Evolutionary conservation across 495 filamentous ascomycete genomes (phyloP), one percentile per base, ranked within the genome.

Genomic region (Penicillium riverlandense): DNA sequence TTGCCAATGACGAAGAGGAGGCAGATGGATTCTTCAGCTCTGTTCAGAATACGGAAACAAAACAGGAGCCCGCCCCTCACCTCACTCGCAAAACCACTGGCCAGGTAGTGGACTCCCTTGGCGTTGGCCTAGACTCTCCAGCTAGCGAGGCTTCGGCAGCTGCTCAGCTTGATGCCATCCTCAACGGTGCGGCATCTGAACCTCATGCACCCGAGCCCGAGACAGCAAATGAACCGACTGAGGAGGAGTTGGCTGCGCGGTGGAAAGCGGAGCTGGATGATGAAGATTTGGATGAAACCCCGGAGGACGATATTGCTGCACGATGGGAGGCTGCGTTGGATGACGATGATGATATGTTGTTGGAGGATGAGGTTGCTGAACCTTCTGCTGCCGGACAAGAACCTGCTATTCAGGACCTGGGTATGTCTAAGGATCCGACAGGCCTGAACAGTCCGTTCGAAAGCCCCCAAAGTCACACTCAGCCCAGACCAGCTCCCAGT

Each of bases 251-350:
- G 7, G 83, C 85, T 37, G 85, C 84, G 2, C 79, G 83, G 49
- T 96, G 92, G 92, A 72, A 88, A 52, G 86, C 82, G 35, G 85
- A 86, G 46, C 72, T 96, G 51, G 85, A 66, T 29, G 84, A 80
- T 33, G 22, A 22, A 22, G 85, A 86, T 46, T 72, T 96, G 51
- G 85, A 66, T 30, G 84, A 80, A 29, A 43, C 55, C 1, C 46
- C 57, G 4, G 75, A 81, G 38, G 73, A 75, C 34, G 84, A 92
- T 50, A 65, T 92, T 8, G 83, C 84, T 35, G 85, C 84, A 4
- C 80, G 84, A 49, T 96, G 92, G 92, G 72, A 88, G 52, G 86
- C 82, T 35, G 85, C 84, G 43, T 72, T 96, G 52, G 84, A 79
- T 34, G 90, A 92, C 51, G 87, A 80, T 33, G 88, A 91, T 48